Conservation (phyloP, 2,329 filamentous ascomycete species). For the Clonostachys rhizophaga region DNA sequence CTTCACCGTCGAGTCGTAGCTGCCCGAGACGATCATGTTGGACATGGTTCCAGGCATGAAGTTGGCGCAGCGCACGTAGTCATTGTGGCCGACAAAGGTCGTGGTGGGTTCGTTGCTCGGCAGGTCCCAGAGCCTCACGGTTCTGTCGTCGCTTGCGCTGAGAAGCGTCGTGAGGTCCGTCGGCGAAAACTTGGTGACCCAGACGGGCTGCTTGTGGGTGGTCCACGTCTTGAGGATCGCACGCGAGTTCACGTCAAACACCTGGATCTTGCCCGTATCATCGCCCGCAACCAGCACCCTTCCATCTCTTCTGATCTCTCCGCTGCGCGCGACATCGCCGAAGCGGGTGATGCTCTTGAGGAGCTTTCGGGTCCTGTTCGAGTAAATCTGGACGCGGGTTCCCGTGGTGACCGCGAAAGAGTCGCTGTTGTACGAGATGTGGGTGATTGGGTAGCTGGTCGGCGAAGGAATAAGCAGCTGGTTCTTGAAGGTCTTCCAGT, state of each 20-base stretch:
- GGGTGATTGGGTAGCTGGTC: conserved; percentile 82
- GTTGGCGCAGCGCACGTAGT: conserved; percentile 84
- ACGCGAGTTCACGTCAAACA: conserved; percentile 84
- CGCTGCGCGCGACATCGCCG: conserved; percentile 84
- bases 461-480: conserved; percentile 86
- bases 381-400: conserved; percentile 89
- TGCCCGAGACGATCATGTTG: conserved; percentile 80
- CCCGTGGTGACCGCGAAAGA: conserved; percentile 93
- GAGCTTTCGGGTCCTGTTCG: conserved; percentile 83
- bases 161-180: conserved; percentile 81
- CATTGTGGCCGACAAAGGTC: conserved; percentile 80
- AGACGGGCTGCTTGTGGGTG: conserved; percentile 90
- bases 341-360: conserved; percentile 94
- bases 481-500: conserved; percentile 95
- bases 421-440: conserved; percentile 75
- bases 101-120: conserved; percentile 71
- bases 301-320: conserved; percentile 83
- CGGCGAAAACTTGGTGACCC: conserved; percentile 88
- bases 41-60: conserved; percentile 75
- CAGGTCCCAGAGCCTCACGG: conserved; percentile 91
- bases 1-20: conserved; percentile 90
- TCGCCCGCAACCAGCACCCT: conserved; percentile 87
- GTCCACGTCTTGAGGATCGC: conserved; percentile 95
- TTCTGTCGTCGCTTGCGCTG: conserved; percentile 88
- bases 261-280: conserved; percentile 86